Conservation (phyloP, 257 asterid genomes). For the Capsicum chinense region DNA sequence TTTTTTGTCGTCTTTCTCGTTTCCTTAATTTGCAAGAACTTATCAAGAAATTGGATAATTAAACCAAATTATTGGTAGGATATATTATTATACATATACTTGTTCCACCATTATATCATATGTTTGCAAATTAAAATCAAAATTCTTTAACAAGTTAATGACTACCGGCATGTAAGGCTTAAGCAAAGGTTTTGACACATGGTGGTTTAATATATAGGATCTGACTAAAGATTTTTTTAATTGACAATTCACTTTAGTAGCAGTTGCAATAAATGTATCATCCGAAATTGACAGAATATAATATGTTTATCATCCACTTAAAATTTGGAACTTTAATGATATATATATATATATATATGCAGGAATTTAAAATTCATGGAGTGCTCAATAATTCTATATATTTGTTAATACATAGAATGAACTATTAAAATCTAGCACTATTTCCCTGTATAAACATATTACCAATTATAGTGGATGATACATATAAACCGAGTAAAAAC, state of each 20-base stretch:
- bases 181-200: slow-evolving; percentile 23
- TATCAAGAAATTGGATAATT: not conserved
- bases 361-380: not conserved
- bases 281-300: not conserved
- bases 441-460: not conserved
- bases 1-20: not conserved
- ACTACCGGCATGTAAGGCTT: slow-evolving; percentile 23
- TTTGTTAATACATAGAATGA: not conserved
- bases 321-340: not conserved
- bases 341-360: not conserved
- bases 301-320: not conserved
- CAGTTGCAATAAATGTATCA: not conserved
- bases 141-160: slow-evolving; percentile 3
- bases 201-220: slow-evolving; percentile 5
- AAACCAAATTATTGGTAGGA: not conserved
- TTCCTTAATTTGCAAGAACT: slow-evolving; percentile 5
- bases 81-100: not conserved
- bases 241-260: not conserved
- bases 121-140: slow-evolving; percentile 3
- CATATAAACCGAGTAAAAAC: not conserved
- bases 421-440: not conserved
- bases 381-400: not conserved
- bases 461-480: not conserved
- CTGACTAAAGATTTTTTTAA: not conserved
- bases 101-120: not conserved